These are phyloP conservation scores for Austroboletus eburneus DNA, from an alignment of 768 basidiomycete species.

Conservation along the genomic window DNA sequence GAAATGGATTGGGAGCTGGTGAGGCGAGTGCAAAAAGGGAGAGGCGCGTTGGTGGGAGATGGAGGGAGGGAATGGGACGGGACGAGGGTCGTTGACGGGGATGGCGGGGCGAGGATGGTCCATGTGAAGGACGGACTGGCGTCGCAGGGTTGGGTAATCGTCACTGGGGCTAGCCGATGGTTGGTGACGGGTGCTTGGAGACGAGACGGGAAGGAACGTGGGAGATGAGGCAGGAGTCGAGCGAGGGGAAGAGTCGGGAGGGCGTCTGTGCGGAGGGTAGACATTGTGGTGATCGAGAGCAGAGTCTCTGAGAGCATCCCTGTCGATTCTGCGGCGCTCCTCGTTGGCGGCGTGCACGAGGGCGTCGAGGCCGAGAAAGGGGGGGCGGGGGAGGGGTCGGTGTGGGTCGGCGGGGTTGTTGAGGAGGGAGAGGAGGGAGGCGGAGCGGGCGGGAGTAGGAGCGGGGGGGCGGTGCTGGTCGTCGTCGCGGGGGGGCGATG, in stretches of 20 bases:
- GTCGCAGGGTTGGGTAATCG: slow-evolving; percentile 23
- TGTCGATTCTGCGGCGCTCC: slow-evolving; percentile 50
- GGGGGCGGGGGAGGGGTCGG: slow-evolving; percentile 10
- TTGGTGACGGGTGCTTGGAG: slow-evolving; percentile 17
- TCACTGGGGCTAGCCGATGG: slow-evolving; percentile 19
- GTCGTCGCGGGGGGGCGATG: slow-evolving; percentile 5
- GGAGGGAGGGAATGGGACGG: slow-evolving; percentile 1
- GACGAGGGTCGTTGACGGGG: slow-evolving; percentile 6
- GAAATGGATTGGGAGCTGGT: slow-evolving; percentile 1
- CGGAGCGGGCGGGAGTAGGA: slow-evolving; percentile 12
- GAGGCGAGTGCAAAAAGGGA: slow-evolving; percentile 13
- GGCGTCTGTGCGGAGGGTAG: slow-evolving; percentile 17
- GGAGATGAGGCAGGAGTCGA: slow-evolving; percentile 10
- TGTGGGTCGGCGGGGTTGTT: slow-evolving; percentile 3
- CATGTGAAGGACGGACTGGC: slow-evolving; percentile 10
- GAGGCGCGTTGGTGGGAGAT: slow-evolving; percentile 12
- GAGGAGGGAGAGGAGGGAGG: slow-evolving; percentile 20
- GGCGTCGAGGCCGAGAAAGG: slow-evolving; percentile 49
- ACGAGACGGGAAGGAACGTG: slow-evolving; percentile 4
- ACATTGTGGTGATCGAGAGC: slow-evolving; percentile 17
- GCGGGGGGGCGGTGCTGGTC: slow-evolving; percentile 11
- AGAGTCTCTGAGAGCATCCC: slow-evolving; percentile 2
- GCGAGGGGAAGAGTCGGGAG: slow-evolving; percentile 11
- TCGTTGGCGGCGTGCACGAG: slow-evolving; percentile 69
- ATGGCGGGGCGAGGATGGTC: slow-evolving; percentile 8